A percentile compares a stretch with the other conserved stretches of the same genome.
Evolutionary conservation across 2,329 filamentous ascomycete species (phyloP).

Genomic region (Venturia effusa): DNA sequence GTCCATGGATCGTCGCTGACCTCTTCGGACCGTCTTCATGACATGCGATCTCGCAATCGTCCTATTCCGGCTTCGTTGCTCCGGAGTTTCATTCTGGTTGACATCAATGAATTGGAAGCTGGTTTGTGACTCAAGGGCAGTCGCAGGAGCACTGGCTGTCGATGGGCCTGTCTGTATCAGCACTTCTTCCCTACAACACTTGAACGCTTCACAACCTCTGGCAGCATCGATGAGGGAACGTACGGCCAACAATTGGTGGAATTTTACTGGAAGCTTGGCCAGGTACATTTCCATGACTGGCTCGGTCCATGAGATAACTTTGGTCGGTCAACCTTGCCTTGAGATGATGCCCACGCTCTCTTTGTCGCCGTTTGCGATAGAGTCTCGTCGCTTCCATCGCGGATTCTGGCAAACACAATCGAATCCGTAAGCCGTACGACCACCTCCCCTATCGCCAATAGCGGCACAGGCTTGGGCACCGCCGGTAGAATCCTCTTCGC

Average conservation of each 20-base stretch:
- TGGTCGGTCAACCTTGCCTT: neutral
- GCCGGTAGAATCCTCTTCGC: slow-evolving; percentile 1
- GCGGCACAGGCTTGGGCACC: neutral
- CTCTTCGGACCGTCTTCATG: slow-evolving; percentile 2
- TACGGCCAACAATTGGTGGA: neutral
- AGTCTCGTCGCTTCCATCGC: neutral
- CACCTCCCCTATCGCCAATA: neutral
- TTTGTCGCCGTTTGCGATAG: neutral
- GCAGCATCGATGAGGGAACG: neutral
- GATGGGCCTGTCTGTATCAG: neutral
- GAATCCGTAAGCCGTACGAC: neutral
- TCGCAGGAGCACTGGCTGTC: neutral
- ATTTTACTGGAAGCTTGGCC: neutral
- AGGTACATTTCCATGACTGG: neutral
- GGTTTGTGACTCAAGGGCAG: neutral
- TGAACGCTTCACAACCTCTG: neutral
- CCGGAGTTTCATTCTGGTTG: neutral
- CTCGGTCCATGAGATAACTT: neutral
- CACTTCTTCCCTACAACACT: neutral
- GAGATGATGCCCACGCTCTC: neutral
- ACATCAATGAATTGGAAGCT: slow-evolving; percentile 1
- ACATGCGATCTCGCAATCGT: slow-evolving; percentile 3
- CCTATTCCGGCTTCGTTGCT: neutral
- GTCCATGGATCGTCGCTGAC: neutral
- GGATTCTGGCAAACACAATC: neutral